These are phyloP conservation scores for Pythium apleroticum DNA, from an alignment of 352 stramenopile genomes.

Conservation along the genomic window DNA sequence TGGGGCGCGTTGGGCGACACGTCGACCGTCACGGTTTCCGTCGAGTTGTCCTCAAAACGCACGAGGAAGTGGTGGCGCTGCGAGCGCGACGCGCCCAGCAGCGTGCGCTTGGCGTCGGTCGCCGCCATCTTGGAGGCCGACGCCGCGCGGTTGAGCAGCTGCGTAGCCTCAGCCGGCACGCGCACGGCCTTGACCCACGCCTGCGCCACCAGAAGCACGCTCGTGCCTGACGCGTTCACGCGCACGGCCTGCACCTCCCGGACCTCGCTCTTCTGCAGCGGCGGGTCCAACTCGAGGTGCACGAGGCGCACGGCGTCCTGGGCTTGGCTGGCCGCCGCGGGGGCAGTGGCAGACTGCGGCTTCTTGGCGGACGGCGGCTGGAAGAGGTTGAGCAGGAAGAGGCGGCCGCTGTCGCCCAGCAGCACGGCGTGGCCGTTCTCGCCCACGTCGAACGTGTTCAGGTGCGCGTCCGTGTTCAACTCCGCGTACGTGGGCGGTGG, in stretches of 20 bases:
- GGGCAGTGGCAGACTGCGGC: neutral
- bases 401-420: conserved; percentile 39
- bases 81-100: conserved; percentile 10
- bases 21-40: conserved; percentile 28
- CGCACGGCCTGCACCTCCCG: conserved; percentile 57
- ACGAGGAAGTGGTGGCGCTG: conserved; percentile 41
- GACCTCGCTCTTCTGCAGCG: conserved; percentile 45
- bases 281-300: conserved; percentile 63
- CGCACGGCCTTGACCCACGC: conserved; percentile 61
- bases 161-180: conserved; percentile 34
- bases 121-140: conserved; percentile 13
- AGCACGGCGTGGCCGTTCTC: conserved; percentile 51
- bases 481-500: conserved; percentile 51
- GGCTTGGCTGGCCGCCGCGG: neutral
- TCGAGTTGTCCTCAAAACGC: conserved; percentile 46
- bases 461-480: conserved; percentile 47
- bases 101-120: conserved; percentile 15
- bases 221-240: conserved; percentile 53
- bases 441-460: conserved; percentile 70
- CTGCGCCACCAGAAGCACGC: conserved; percentile 55
- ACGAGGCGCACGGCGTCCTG: conserved; percentile 27
- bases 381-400: conserved; percentile 62
- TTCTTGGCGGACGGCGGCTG: conserved; percentile 31
- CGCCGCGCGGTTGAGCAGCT: conserved; percentile 12
- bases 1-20: conserved; percentile 26